Conservation (phyloP, 2,329 filamentous ascomycete species). For the Talaromyces funiculosus region DNA sequence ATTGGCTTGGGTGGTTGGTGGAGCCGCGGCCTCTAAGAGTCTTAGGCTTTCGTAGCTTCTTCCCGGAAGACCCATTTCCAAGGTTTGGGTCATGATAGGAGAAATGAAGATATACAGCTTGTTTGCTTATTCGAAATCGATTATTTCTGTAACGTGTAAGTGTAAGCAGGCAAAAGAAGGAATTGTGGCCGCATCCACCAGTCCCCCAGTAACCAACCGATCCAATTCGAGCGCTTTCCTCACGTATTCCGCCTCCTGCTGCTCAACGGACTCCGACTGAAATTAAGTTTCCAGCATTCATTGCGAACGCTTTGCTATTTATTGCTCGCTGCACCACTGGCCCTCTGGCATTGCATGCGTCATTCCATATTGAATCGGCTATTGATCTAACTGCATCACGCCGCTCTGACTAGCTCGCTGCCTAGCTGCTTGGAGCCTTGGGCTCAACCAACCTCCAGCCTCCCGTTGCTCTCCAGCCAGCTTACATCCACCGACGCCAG, state of each 20-base stretch:
- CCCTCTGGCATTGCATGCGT: neutral
- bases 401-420: neutral
- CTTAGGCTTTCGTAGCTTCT: neutral
- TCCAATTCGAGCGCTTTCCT: neutral
- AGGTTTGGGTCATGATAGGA: neutral
- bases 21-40: neutral
- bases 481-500: neutral
- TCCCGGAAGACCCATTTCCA: neutral
- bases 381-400: neutral
- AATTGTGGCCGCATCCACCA: neutral
- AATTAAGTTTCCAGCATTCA: too few relatives aligned
- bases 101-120: neutral
- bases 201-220: neutral
- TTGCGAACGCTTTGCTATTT: too few relatives aligned
- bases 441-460: neutral
- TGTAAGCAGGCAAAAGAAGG: neutral
- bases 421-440: neutral
- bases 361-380: neutral
- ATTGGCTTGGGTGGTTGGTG: neutral
- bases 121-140: neutral
- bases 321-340: neutral
- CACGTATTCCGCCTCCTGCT: neutral
- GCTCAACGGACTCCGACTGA: neutral
- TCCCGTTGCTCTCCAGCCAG: slow-evolving; percentile 2
- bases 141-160: too few relatives aligned